Conservation (phyloP, 768 basidiomycete species). For the Cystobasidium ongulense region DNA sequence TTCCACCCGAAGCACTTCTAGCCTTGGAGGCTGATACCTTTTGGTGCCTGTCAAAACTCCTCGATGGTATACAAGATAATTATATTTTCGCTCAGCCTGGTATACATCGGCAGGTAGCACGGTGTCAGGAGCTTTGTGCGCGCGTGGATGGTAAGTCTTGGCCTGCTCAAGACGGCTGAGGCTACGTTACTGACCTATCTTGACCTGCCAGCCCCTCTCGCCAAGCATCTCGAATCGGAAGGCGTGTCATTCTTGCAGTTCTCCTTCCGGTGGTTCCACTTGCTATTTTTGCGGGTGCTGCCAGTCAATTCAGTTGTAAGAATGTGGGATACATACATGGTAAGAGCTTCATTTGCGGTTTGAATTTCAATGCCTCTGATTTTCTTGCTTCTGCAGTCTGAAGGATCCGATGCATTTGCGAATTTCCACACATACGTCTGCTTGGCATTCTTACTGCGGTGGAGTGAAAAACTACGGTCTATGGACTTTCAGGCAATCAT, state of each 20-base stretch:
- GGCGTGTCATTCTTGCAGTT: constrained; percentile 99
- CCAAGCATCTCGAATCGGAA: constrained; percentile 73
- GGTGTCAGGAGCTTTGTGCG: constrained; percentile 87
- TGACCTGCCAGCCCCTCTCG: constrained; percentile 61
- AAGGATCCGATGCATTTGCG: constrained; percentile 94
- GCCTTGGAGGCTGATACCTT: constrained; percentile 96
- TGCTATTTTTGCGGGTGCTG: constrained; percentile 93
- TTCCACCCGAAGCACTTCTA: constrained; percentile 62
- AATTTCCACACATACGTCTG: constrained; percentile 98
- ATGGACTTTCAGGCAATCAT: constrained; percentile 79
- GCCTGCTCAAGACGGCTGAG: neutral
- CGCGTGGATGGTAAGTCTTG: constrained; percentile 66
- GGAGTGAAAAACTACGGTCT: constrained; percentile 82
- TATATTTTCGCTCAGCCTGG: constrained; percentile 96
- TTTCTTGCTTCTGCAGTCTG: constrained; percentile 56
- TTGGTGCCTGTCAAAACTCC: constrained; percentile 89
- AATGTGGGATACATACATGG: constrained; percentile 99
- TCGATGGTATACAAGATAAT: constrained; percentile 97
- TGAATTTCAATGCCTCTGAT: neutral
- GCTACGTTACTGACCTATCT: neutral
- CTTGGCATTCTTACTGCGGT: constrained; percentile 88
- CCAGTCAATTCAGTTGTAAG: constrained; percentile 92
- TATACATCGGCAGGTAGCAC: constrained; percentile 81
- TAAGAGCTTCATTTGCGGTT: constrained; percentile 47
- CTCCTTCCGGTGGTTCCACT: constrained; percentile 99